phyloP scores from a whole-genome alignment of 495 filamentous ascomycete species.

The Talaromyces liani region DNA sequence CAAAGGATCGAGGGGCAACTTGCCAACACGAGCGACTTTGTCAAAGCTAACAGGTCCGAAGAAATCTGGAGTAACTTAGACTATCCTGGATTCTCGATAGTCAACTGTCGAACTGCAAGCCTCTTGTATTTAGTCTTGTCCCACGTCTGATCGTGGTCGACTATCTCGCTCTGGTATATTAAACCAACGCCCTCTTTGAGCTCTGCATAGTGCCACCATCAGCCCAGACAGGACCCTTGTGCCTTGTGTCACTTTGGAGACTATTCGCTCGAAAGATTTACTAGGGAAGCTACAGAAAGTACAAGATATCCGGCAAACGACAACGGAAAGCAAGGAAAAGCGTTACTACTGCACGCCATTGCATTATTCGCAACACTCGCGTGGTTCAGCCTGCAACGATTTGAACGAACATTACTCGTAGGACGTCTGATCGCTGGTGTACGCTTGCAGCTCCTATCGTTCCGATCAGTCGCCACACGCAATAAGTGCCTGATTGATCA shows the following conservation, averaged over 20 bases:
- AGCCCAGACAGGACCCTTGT: neutral
- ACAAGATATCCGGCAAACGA: neutral
- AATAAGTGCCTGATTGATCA: neutral
- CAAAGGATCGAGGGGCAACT: neutral
- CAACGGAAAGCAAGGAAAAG: neutral
- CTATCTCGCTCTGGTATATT: neutral
- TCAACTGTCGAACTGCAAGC: neutral
- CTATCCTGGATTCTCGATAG: neutral
- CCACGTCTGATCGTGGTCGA: neutral
- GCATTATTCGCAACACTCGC: neutral
- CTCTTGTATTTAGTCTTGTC: neutral
- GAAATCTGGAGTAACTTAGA: neutral
- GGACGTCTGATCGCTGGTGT: neutral
- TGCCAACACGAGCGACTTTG: neutral
- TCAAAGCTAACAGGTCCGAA: neutral
- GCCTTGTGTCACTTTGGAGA: neutral
- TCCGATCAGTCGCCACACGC: neutral
- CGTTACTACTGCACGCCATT: neutral
- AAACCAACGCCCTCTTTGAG: neutral
- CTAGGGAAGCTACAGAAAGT: neutral
- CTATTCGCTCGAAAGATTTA: neutral
- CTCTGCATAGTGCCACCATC: neutral
- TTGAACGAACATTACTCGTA: neutral
- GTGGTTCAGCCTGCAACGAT: neutral
- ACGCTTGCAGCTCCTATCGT: neutral